Evolutionary conservation across 2,329 filamentous ascomycete species (phyloP).

Genomic region (Fusarium sp.): DNA sequence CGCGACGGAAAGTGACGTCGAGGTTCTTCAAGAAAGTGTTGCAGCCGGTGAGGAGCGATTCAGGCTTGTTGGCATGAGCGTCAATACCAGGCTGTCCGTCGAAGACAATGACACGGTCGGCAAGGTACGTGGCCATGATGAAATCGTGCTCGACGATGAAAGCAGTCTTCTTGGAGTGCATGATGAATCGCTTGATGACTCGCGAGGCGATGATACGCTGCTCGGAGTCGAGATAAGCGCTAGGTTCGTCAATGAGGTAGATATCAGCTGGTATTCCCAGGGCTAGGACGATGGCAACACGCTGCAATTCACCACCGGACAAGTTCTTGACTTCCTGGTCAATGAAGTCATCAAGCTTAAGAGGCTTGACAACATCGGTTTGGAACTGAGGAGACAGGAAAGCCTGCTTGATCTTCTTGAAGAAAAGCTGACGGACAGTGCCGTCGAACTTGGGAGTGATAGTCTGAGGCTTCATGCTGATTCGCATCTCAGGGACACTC

Average conservation of each 20-base stretch:
- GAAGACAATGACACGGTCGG: slow-evolving; percentile 98
- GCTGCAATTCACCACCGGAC: slow-evolving; percentile 98
- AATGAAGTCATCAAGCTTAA: slow-evolving; percentile 98
- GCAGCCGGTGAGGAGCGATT: slow-evolving; percentile 94
- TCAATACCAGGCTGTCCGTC: slow-evolving; percentile 92
- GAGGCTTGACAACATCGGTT: slow-evolving; percentile 99
- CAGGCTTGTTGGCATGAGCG: slow-evolving; percentile 87
- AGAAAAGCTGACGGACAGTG: slow-evolving; percentile 96
- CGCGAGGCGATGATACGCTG: slow-evolving; percentile 97
- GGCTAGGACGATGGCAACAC: slow-evolving; percentile 97
- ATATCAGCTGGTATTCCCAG: slow-evolving; percentile 96
- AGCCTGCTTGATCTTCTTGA: slow-evolving; percentile 98
- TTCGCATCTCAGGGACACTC: slow-evolving; percentile 91
- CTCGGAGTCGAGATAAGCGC: slow-evolving; percentile 97
- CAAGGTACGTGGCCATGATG: slow-evolving; percentile 85
- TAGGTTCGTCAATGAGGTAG: slow-evolving; percentile 98
- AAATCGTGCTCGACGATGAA: slow-evolving; percentile 99
- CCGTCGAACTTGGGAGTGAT: slow-evolving; percentile 99
- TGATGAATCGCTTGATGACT: slow-evolving; percentile 99
- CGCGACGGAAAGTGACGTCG: slow-evolving; percentile 97
- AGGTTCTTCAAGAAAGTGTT: slow-evolving; percentile 97
- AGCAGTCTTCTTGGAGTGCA: slow-evolving; percentile 99
- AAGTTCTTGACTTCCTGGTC: slow-evolving; percentile 99
- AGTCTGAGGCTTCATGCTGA: slow-evolving; percentile 99
- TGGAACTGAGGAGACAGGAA: slow-evolving; percentile 99